Evolutionary conservation across 257 asterid species (phyloP), one percentile per base, ranked within the genome.

Genomic region (Hygrophila difformis): DNA sequence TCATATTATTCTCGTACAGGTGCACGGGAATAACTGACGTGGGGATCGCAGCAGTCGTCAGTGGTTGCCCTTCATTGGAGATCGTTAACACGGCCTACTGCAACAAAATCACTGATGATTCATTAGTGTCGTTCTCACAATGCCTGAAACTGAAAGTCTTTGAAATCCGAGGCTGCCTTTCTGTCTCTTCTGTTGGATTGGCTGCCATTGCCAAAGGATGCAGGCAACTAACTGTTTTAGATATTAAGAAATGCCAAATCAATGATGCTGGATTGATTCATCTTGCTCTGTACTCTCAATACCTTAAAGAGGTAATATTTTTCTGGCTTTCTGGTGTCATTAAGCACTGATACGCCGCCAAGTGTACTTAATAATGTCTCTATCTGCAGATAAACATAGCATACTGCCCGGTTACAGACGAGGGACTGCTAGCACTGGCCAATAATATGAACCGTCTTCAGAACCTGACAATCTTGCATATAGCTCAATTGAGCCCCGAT

Each of bases 121-220:
- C 75, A 0, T 53, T 69, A 23, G 18, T 18, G 16, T 52, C 63
- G 4, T 37, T 60, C 14, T 54, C 69, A 2, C 43, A 33, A 34
- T 69, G 69, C 19, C 23, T 14, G 9, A 42, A 23, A 10, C 35
- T 69, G 44, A 60, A 44, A 28, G 44, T 45, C 3, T 63, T 70
- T 17, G 72, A 65, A 53, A 70, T 52, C n/a, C 67, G 73, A 47
- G 77, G 77, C 1, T 61, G 77, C 39, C 58, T 62, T 22, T 40
- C 26, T 20, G 29, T 70, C 36, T 52, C 73, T 23, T 70, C 73
- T 2, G 26, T 11, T 0, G 73, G 73, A 10, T 26, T 70, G 18
- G 23, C 70, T 2, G 66, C 70, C 20, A 36, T 57, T 39, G 64
- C 70, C 9, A 21, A 6, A 44, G 60, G 54, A 43, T 65, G 73